Conservation (phyloP, 176 grass and related monocot species). For the Zoysia pacifica region DNA sequence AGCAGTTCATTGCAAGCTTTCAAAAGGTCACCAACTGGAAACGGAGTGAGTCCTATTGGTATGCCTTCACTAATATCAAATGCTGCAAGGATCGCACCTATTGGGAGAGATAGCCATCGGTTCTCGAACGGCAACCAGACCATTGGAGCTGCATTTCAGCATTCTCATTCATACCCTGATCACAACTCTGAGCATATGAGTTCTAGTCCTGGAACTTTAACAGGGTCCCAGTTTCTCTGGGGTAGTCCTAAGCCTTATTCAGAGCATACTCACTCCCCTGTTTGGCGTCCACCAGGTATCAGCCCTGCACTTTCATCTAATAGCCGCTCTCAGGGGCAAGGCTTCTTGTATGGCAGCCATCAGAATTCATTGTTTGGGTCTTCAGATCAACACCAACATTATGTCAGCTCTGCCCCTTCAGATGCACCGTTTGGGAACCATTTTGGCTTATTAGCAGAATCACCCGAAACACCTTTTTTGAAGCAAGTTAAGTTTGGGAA, state of each 20-base stretch:
- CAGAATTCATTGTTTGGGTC: slow-evolving; percentile 62
- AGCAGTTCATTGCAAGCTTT: slow-evolving; percentile 65
- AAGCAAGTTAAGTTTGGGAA: slow-evolving; percentile 61
- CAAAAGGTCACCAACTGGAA: slow-evolving; percentile 76
- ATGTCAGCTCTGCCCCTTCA: slow-evolving; percentile 87
- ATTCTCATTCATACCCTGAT: slow-evolving; percentile 79
- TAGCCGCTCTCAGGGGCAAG: slow-evolving; percentile 48
- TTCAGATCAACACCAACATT: slow-evolving; percentile 56
- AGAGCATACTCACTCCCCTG: slow-evolving; percentile 70
- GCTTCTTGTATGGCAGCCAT: slow-evolving; percentile 59
- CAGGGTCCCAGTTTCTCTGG: slow-evolving; percentile 93
- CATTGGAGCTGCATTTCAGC: slow-evolving; percentile 53
- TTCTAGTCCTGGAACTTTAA: slow-evolving; percentile 74
- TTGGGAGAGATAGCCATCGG: slow-evolving; percentile 77
- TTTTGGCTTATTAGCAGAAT: slow-evolving; percentile 81
- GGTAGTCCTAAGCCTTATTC: slow-evolving; percentile 83
- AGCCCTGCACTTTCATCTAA: slow-evolving; percentile 54
- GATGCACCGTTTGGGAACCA: slow-evolving; percentile 78
- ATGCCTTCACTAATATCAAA: slow-evolving; percentile 65
- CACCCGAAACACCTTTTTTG: slow-evolving; percentile 63
- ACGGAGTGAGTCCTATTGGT: slow-evolving; percentile 58
- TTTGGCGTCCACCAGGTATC: slow-evolving; percentile 59
- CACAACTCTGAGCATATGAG: slow-evolving; percentile 57
- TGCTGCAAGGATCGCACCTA: slow-evolving; percentile 78
- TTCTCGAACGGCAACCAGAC: slow-evolving; percentile 53